These are phyloP conservation scores for Colletotrichum camelliae DNA, from an alignment of 2,329 filamentous ascomycete species.

Conservation along the genomic window DNA sequence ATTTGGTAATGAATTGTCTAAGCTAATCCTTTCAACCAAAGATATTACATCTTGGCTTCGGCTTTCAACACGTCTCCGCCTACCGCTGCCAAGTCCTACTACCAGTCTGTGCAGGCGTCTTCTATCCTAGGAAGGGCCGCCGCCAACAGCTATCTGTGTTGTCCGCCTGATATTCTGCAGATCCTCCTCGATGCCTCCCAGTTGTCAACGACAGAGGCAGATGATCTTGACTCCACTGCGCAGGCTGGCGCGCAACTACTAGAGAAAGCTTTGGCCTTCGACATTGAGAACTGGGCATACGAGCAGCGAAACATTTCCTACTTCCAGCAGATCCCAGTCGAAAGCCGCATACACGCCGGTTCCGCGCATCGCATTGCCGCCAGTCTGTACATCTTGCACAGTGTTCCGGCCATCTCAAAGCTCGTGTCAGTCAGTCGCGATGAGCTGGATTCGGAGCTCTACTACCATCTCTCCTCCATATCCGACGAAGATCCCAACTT, in stretches of 20 bases:
- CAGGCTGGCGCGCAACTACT: conserved; percentile 39
- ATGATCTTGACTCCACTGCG: conserved; percentile 30
- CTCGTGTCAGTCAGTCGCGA: conserved; percentile 33
- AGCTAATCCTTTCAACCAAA: conserved; percentile 23
- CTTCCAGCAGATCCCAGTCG: conserved; percentile 36
- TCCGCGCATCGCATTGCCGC: conserved; percentile 48
- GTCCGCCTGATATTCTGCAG: conserved; percentile 47
- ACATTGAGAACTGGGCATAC: conserved; percentile 46
- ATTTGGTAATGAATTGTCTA: background rate
- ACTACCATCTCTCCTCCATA: conserved; percentile 52
- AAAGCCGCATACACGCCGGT: conserved; percentile 44
- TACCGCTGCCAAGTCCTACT: conserved; percentile 34
- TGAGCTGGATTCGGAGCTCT: conserved; percentile 48
- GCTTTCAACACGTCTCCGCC: conserved; percentile 42
- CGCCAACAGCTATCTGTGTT: conserved; percentile 53
- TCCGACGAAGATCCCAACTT: conserved; percentile 55
- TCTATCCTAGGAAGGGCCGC: conserved; percentile 44
- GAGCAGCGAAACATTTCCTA: conserved; percentile 38
- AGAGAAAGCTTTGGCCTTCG: conserved; percentile 41
- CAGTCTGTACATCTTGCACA: conserved; percentile 52
- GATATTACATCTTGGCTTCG: conserved; percentile 52
- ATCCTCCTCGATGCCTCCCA: conserved; percentile 48
- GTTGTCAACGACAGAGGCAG: conserved; percentile 36
- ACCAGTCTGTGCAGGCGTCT: conserved; percentile 41
- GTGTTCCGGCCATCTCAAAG: conserved; percentile 34